Percentiles rank a stretch among this genome's conserved stretches.
These are phyloP conservation scores for Balansia obtecta DNA, from an alignment of 2,329 filamentous ascomycete genomes.

Conservation along the genomic window DNA sequence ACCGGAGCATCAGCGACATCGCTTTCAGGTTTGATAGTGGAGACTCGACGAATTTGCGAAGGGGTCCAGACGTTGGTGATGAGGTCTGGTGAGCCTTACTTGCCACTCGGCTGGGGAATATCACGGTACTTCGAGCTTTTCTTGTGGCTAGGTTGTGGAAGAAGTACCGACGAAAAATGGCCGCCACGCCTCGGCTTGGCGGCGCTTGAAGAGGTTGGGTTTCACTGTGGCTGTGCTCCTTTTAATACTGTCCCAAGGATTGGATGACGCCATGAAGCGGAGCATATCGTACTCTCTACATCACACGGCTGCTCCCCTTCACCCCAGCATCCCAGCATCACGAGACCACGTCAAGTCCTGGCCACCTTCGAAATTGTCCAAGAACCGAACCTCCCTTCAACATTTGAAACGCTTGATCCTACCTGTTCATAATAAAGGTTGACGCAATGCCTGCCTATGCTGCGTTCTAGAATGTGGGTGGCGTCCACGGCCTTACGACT, in stretches of 20 bases:
- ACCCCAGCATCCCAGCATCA: background rate
- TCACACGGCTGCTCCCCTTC: constrained; percentile 1
- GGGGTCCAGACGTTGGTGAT: background rate
- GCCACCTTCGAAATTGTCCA: background rate
- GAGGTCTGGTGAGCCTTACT: background rate
- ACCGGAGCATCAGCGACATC: background rate
- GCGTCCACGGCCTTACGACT: constrained; percentile 22
- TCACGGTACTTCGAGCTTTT: too few species aligned
- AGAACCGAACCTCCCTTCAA: background rate
- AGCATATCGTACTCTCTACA: too few species aligned
- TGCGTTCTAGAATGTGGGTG: constrained; percentile 43
- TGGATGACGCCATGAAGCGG: too few species aligned
- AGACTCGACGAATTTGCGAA: too few species aligned
- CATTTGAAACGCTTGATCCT: background rate
- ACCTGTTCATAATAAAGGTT: constrained; percentile 5
- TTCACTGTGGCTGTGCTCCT: too few species aligned
- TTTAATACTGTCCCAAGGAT: background rate
- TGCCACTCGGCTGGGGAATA: too few species aligned
- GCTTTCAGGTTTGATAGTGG: background rate
- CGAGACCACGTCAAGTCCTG: background rate
- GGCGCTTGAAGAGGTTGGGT: too few species aligned
- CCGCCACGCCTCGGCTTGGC: too few species aligned
- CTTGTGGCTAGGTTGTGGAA: too few species aligned
- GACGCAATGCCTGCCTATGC: constrained; percentile 23
- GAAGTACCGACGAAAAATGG: too few species aligned